Percentiles rank a stretch among this genome's conserved stretches.
Evolutionary conservation across 495 filamentous ascomycete genomes (phyloP).

Genomic region (Schizothecium vesticola): DNA sequence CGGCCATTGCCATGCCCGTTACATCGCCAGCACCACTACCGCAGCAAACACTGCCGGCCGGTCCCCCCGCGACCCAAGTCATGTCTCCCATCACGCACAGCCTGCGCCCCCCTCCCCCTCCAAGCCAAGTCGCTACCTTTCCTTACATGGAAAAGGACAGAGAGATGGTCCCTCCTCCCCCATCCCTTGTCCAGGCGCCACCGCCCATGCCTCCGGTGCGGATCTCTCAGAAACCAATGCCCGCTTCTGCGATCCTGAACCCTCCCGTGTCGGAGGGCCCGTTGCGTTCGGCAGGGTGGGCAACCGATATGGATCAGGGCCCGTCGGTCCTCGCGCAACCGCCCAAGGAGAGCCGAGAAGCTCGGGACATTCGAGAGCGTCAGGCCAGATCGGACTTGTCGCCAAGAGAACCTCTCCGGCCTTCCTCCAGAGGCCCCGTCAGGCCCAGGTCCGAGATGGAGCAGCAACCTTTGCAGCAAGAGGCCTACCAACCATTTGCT

Average conservation of each 20-base stretch:
- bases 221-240: constrained; percentile 24
- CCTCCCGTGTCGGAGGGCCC: constrained; percentile 24
- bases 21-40: constrained; percentile 10
- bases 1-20: constrained; percentile 14
- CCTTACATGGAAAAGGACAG: constrained; percentile 25
- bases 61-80: constrained; percentile 26
- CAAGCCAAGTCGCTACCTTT: constrained; percentile 17
- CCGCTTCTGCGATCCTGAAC: constrained; percentile 8
- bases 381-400: constrained; percentile 20
- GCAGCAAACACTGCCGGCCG: constrained; percentile 7
- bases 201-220: constrained; percentile 14
- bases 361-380: constrained; percentile 26
- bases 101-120: constrained; percentile 30
- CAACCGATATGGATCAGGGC: constrained; percentile 16
- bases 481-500: constrained; percentile 27
- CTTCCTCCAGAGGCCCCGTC: constrained; percentile 23
- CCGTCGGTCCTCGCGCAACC: constrained; percentile 18
- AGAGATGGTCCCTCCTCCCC: constrained; percentile 15
- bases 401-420: constrained; percentile 29
- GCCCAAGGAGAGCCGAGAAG: constrained; percentile 15
- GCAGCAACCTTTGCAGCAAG: constrained; percentile 31
- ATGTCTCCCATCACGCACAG: constrained; percentile 37
- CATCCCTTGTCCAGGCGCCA: constrained; percentile 14
- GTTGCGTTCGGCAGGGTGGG: constrained; percentile 21
- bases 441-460: constrained; percentile 42